Evolutionary conservation across 2,329 filamentous ascomycete genomes (phyloP).

Genomic region (Penicillium sp.): DNA sequence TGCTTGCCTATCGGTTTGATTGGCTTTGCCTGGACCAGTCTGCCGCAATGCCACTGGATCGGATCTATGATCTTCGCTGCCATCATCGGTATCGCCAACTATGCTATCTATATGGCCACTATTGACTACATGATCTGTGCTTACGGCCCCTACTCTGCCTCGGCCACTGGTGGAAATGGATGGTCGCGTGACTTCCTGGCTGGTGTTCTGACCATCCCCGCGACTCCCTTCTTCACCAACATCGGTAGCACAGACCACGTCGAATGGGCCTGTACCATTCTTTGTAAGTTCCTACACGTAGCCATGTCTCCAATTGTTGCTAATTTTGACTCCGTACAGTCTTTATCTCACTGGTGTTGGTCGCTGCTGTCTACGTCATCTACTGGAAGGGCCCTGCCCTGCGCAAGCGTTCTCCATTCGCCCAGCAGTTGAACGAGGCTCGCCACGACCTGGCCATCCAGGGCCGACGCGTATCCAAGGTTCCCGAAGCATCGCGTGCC

Average conservation of each 20-base stretch:
- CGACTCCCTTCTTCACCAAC: conserved; percentile 55
- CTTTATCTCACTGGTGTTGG: conserved; percentile 61
- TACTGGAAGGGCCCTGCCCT: conserved; percentile 65
- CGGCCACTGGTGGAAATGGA: conserved; percentile 66
- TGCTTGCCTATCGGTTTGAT: conserved; percentile 62
- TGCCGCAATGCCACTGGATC: conserved; percentile 61
- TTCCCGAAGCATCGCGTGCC: conserved; percentile 37
- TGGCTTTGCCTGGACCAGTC: conserved; percentile 62
- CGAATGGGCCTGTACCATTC: conserved; percentile 63
- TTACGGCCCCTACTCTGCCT: conserved; percentile 66
- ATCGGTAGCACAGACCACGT: conserved; percentile 57
- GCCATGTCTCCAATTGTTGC: neutral
- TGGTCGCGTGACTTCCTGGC: conserved; percentile 66
- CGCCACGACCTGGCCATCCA: conserved; percentile 33
- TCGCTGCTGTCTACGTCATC: conserved; percentile 64
- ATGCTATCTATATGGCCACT: conserved; percentile 64
- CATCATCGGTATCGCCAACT: conserved; percentile 65
- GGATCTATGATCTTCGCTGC: conserved; percentile 60
- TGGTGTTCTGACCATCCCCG: conserved; percentile 62
- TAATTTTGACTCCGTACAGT: conserved; percentile 28
- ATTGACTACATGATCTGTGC: conserved; percentile 70
- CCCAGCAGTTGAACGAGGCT: conserved; percentile 59
- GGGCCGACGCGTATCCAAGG: conserved; percentile 33
- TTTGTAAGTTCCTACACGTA: conserved; percentile 42
- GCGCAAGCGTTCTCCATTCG: conserved; percentile 63